These are phyloP conservation scores for Russula virescens DNA, from an alignment of 768 basidiomycete species.

Conservation along the genomic window DNA sequence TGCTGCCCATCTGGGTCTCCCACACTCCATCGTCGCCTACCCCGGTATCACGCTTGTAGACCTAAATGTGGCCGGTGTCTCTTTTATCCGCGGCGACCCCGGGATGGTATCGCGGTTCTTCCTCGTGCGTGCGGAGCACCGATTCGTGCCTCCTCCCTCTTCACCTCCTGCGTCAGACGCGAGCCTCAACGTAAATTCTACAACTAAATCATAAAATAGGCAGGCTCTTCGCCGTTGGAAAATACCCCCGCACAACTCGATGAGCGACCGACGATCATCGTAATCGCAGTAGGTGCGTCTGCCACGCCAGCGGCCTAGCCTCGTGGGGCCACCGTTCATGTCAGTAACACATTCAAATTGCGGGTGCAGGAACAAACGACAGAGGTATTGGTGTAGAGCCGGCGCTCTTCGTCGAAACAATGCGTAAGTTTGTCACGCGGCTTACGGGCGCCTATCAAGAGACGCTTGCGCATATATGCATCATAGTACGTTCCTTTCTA, in stretches of 20 bases:
- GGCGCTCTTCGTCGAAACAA: background rate
- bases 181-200: background rate
- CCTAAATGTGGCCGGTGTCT: background rate
- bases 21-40: background rate
- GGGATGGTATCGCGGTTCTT: background rate
- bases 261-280: constrained; percentile 1
- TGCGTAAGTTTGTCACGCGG: background rate
- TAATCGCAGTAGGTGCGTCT: background rate
- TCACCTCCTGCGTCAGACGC: background rate
- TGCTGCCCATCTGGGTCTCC: background rate
- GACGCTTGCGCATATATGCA: background rate
- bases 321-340: background rate
- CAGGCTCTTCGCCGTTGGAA: background rate
- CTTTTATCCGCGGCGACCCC: background rate
- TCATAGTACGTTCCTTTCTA: background rate
- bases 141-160: background rate
- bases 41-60: background rate
- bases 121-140: background rate
- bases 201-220: background rate
- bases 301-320: too few species aligned
- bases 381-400: background rate
- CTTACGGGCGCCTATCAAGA: background rate
- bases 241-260: background rate
- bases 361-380: background rate
- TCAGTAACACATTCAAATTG: background rate